Conservation (phyloP, 2,329 filamentous ascomycete species). For the Lasiodiplodia gonubiensis region DNA sequence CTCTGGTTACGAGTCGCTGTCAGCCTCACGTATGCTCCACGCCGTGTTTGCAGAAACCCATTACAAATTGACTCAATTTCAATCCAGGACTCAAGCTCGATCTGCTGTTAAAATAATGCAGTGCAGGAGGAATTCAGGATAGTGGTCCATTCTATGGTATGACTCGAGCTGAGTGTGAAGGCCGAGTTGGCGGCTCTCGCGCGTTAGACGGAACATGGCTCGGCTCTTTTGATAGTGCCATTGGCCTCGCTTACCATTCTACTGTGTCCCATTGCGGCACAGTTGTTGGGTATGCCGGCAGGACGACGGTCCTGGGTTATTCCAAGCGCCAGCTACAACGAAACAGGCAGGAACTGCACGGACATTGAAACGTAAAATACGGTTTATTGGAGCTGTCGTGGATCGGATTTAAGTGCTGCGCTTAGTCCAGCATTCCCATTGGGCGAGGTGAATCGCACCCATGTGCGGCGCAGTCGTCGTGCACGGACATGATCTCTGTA, state of each 20-base stretch:
- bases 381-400: neutral
- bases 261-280: neutral
- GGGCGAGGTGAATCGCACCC: neutral
- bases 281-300: neutral
- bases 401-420: neutral
- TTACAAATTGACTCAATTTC: neutral
- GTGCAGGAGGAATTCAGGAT: neutral
- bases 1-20: neutral
- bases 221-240: neutral
- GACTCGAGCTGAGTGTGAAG: neutral
- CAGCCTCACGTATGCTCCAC: neutral
- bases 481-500: neutral
- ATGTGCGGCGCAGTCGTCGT: conserved; percentile 17
- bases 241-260: neutral
- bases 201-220: neutral
- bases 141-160: conserved; percentile 10
- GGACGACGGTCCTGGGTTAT: neutral
- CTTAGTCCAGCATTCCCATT: neutral
- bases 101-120: conserved; percentile 10
- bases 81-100: neutral
- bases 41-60: neutral
- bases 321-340: neutral
- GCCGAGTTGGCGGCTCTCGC: neutral
- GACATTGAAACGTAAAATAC: neutral
- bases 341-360: neutral